Conservation (phyloP, 1,139 yeast species). For the Taphrina pruni region DNA sequence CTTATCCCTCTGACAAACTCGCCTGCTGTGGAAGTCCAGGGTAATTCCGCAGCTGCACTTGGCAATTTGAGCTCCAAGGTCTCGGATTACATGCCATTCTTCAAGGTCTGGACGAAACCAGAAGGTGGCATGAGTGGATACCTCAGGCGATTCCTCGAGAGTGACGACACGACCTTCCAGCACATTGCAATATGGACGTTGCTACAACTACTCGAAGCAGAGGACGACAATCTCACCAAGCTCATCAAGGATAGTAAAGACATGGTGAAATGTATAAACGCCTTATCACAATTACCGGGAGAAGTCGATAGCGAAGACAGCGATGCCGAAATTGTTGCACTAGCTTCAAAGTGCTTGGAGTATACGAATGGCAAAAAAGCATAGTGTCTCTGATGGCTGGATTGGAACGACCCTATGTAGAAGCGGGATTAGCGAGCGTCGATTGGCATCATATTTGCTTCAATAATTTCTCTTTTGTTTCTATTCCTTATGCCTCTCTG, state of each 20-base stretch:
- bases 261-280: constrained; percentile 51
- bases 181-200: constrained; percentile 98
- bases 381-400: not conserved
- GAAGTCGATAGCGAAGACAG: constrained; percentile 37
- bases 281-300: constrained; percentile 49
- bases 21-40: constrained; percentile 92
- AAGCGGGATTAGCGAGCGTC: constrained; percentile 7
- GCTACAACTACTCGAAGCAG: constrained; percentile 87
- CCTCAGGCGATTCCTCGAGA: constrained; percentile 75
- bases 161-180: constrained; percentile 94
- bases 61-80: constrained; percentile 94
- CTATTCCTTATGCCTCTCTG: not conserved
- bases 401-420: not conserved
- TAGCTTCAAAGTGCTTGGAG: constrained; percentile 36
- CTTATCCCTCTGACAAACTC: constrained; percentile 89
- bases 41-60: constrained; percentile 97
- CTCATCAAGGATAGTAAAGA: constrained; percentile 52
- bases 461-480: not conserved
- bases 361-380: constrained; percentile 6
- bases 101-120: constrained; percentile 79
- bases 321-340: constrained; percentile 39
- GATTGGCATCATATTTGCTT: constrained; percentile 4
- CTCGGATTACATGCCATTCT: constrained; percentile 77
- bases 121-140: constrained; percentile 87
- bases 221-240: constrained; percentile 65